Conservation (phyloP, 176 grass and related monocot genomes). For the Pontederia crassipes region DNA sequence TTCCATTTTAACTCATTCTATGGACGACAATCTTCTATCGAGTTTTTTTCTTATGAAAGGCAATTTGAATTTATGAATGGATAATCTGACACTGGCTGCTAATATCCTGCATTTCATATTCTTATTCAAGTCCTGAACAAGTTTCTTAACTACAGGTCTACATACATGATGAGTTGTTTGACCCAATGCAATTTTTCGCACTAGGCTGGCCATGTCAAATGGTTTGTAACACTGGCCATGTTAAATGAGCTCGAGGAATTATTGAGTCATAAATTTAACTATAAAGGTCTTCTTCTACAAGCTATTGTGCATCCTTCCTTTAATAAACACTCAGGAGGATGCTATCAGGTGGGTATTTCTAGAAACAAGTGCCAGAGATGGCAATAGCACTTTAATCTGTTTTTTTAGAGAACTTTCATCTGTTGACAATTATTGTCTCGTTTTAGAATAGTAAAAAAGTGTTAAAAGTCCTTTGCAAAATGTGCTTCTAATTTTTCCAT, state of each 20-base stretch:
- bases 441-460: too few relatives aligned
- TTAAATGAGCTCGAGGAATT: slow-evolving; percentile 52
- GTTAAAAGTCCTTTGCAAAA: too few relatives aligned
- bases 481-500: not conserved
- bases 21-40: too few relatives aligned
- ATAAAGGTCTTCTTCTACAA: slow-evolving; percentile 69
- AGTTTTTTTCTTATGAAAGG: too few relatives aligned
- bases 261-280: slow-evolving; percentile 54
- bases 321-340: slow-evolving; percentile 71
- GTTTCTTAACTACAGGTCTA: slow-evolving; percentile 44
- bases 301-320: slow-evolving; percentile 80
- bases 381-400: not conserved
- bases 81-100: too few relatives aligned
- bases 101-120: too few relatives aligned
- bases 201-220: slow-evolving; percentile 67
- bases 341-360: slow-evolving; percentile 61
- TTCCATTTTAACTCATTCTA: too few relatives aligned
- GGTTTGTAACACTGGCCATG: slow-evolving; percentile 56
- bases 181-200: slow-evolving; percentile 79
- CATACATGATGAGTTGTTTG: slow-evolving; percentile 74
- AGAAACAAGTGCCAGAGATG: not conserved
- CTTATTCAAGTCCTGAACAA: too few relatives aligned
- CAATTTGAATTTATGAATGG: too few relatives aligned
- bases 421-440: not conserved
- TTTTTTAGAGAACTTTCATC: too few relatives aligned